Evolutionary conservation across 2,329 filamentous ascomycete species (phyloP), one percentile per base, ranked within the genome.

Genomic region (Arthroderma sp.): DNA sequence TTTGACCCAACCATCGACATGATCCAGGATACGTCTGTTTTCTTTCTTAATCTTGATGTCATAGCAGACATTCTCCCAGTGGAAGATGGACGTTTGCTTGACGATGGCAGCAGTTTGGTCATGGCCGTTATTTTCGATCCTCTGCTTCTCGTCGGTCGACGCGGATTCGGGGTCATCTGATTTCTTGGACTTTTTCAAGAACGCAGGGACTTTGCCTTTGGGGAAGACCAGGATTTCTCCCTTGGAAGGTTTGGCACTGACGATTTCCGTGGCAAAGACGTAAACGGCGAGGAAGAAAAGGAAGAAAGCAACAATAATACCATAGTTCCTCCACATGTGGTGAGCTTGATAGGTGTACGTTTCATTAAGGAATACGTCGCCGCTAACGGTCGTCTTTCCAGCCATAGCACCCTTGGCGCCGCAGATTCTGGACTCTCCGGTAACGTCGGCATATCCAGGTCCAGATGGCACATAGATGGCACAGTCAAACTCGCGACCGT

Each of bases 1-100:
- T 72, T 94, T 93, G 59, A 96, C 89, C 87, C 88, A 96, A 37
- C 91, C 91, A 66, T 94, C 87, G 11, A 95, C 87, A 61, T 93
- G 77, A 65, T 95, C 85, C 59, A 96, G 76, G 65, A 96, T 87
- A 44, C 85, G 82, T 15, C 89, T 81, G 1, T 78, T 74, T 65
- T 91, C 82, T 13, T 77, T 77, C 76, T 94, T 94, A 73, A 95
- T 90, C 65, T 82, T 82, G 68, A 89, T 86, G 59, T 88, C 84
- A 65, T 88, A 95, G 73, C 85, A 90, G 1, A 95, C 85, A 64
- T 91, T 79, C 62, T 84, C 80, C 90, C 89, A 95, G 66, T 89
- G 86, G 77, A 94, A 94, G 60, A 91, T 82, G 21, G 87, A 86
- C 1, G 57, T 62, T 55, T 62, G 59, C 55, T 61, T 60, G 15